Base-by-base conservation (phyloP, 2,329 filamentous ascomycete genomes). In the Exophiala aquamarina region DNA sequence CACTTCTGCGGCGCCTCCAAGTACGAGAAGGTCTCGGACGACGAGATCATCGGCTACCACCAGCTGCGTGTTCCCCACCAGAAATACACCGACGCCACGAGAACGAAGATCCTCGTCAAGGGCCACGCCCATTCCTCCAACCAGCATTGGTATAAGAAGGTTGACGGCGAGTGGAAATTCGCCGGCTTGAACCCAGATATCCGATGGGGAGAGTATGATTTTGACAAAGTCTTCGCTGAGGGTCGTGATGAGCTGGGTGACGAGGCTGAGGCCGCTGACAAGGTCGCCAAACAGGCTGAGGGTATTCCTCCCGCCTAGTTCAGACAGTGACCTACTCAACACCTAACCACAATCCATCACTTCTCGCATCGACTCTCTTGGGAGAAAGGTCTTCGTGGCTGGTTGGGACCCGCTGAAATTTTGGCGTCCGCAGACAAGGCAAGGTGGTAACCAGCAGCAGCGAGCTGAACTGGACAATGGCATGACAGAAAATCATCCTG, bases 11-110 rank as follows among this genome's bases (percentile, higher is more conserved):
- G 58, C 31, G 58, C 49, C 9, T 57, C 70, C 42, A 57, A 59
- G 36, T 63, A 45, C 44, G 55, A 61, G 42, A 58, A 53, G 34
- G 48, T 58, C 13, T 55, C 51, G 10, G 60, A 61, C 28, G 52
- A 45, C 14, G 55, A 59, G 33, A 59, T 63, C 51, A 55, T 57
- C 26, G 60, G 58, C 17, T 55, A 57, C 49, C 61, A 63, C 34
- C 60, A 63, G 31, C 54, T 63, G 40, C 58, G 81, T 33, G 80
- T 81, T 26, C 78, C 80, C 2, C 81, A 84, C 60, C 79, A 83
- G 67, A 71, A 77, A 41, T 83, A 82, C 66, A 76, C 71, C 2
- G 77, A 79, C 56, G 67, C 62, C n/a, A 70, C 65, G 26, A 59
- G 75, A 47, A 57, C 65, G 39, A 63, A 68, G 18, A 77, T 83